Evolutionary conservation across 257 asterid species (phyloP).

Genomic region (Marsdenia floribunda): DNA sequence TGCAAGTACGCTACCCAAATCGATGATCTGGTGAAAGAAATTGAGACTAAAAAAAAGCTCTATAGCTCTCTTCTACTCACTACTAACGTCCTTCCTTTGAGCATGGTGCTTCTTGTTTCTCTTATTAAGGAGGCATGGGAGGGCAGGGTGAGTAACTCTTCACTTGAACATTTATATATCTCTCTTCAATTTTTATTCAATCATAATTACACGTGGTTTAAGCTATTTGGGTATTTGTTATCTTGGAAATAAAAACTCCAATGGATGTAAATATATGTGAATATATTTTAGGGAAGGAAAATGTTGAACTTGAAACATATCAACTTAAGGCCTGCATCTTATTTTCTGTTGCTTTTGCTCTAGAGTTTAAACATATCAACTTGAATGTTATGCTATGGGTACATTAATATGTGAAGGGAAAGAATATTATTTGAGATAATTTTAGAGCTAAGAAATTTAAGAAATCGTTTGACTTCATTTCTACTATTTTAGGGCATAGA

Average conservation of each 20-base stretch:
- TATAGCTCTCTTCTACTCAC: too few species aligned
- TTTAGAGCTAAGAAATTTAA: not conserved
- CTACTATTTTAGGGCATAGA: not conserved
- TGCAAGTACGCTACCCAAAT: too few species aligned
- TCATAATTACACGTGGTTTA: not conserved
- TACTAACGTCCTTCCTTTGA: conserved; percentile 92
- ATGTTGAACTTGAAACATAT: not conserved
- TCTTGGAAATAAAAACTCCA: not conserved
- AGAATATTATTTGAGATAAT: too few species aligned
- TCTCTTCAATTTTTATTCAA: not conserved
- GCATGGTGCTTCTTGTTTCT: conserved; percentile 96
- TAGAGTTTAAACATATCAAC: too few species aligned
- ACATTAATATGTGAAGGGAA: too few species aligned
- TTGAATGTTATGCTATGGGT: too few species aligned
- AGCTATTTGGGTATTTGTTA: not conserved
- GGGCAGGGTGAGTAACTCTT: conserved; percentile 81
- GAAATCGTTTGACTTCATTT: not conserved
- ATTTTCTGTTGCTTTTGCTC: conserved; percentile 14
- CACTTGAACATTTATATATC: conserved; percentile 2
- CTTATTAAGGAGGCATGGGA: conserved; percentile 99
- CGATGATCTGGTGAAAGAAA: too few species aligned
- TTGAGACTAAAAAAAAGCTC: too few species aligned
- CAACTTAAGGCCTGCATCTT: not conserved
- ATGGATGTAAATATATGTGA: not conserved
- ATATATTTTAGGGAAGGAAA: not conserved